Evolutionary conservation across 805 yeast species (phyloP), one percentile per base, ranked within the genome.

Genomic region (Komagataella phaffii): DNA sequence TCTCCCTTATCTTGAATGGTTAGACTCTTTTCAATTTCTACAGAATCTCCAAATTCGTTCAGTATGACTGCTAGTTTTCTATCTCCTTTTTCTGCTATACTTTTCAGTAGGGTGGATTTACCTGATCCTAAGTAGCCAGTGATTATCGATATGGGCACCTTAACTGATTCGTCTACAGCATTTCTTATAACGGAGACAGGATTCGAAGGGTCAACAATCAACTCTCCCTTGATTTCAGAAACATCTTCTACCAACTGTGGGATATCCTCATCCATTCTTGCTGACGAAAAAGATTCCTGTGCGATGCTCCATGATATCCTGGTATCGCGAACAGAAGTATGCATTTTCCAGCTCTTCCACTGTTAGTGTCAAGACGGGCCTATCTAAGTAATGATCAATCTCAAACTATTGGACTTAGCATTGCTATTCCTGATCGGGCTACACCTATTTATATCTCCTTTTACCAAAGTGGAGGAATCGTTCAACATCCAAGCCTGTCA

Each of bases 51-150:
- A 71, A 88, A 88, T 65, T 90, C 96, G 67, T 91, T 91, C 60
- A 93, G 69, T 12, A 93, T 89, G 6, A 93, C 88, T 1, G 99
- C 99, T 24, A 93, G 75, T 60, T 83, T 78, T 64, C 80, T 78
- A 52, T 77, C 80, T n/a, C 88, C 80, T 50, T 76, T 77, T 52
- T 75, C 68, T 1, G 96, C 88, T 17, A 93, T 79, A 53, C 75
- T 73, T 51, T 87, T 88, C 24, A 93, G 71, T 48, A 93, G 66
- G 0, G 98, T 91, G 0, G 93, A 84, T 61, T 93, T 93, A 1
- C 99, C 99, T 10, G 96, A 84, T 1, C 99, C 99, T 45, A 93
- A 68, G 62, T 90, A 93, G 2, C 99, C 99, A 0, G 99, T 91
- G 44, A 93, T 81, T 14, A 93, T 88, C 0, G 97, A 88, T 17